Base-by-base conservation (phyloP, 768 basidiomycete genomes). In the Lactarius indigo region DNA sequence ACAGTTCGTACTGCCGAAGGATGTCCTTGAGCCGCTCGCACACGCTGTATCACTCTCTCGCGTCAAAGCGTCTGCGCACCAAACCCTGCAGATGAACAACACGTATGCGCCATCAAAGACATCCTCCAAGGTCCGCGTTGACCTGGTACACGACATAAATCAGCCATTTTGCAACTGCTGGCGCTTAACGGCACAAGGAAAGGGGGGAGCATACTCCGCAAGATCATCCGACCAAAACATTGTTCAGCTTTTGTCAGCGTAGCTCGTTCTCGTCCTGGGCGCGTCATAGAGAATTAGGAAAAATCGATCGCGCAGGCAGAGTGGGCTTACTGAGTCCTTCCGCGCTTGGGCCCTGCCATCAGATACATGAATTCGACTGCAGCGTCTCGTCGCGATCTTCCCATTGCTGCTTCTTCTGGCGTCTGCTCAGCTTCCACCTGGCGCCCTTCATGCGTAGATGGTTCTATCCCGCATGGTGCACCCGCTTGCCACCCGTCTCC, bases 331-430 rank as follows among this genome's bases (percentile, higher is more conserved):
- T 83, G 84, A 83, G 70, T 84, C 82, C 68, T 90, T n/a, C 88
- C 41, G 83, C 75, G 57, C 81, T 80, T 8, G 86, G 80, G 37
- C 84, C 85, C 61, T 89, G n/a, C 87, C 8, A 92, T 94, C 71
- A 95, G 80, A 75, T 95, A 92, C 91, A 94, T 91, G 76, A 95
- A 77, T 78, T 95, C 93, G 23, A 94, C 89, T 15, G 93, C 93
- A 93, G 79, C 74, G 95, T 91, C 77, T 94, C 91, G 74, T 95
- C 93, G 6, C 87, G 87, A 70, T 93, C 90, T 72, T 95, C 92
- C n/a, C 82, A 95, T 90, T 5, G 89, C 90, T 57, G 87, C 84
- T 71, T 94, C 92, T 74, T 94, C 92, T 28, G 92, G 89, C 12
- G 93, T 92, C 74, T 89, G 87, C 59, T 94, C 91, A 17, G 87